A percentile compares a stretch with the other conserved stretches of the same genome.
Evolutionary conservation across 805 yeast genomes (phyloP).

Genomic region (Lachancea quebecensis): DNA sequence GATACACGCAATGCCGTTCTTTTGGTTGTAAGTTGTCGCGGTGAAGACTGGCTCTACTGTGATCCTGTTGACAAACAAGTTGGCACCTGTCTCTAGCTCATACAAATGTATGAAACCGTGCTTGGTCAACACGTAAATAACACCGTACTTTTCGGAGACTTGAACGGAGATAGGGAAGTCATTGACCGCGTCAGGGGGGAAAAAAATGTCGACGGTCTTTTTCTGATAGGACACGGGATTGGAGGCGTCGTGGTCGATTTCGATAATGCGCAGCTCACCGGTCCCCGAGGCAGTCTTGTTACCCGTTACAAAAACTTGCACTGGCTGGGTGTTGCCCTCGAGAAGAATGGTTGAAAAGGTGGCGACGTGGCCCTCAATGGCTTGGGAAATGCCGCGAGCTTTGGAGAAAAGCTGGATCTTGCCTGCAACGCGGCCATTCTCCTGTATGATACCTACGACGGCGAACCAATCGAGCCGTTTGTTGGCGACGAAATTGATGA

Average conservation of each 20-base stretch:
- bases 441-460: slow-evolving; percentile 89
- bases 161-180: slow-evolving; percentile 96
- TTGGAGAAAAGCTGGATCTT: slow-evolving; percentile 88
- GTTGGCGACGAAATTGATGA: slow-evolving; percentile 84
- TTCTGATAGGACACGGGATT: slow-evolving; percentile 73
- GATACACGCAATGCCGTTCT: slow-evolving; percentile 84
- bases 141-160: slow-evolving; percentile 78
- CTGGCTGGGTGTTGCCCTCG: slow-evolving; percentile 61
- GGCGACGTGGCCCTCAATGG: slow-evolving; percentile 97
- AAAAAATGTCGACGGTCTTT: slow-evolving; percentile 86
- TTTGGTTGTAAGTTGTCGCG: slow-evolving; percentile 63
- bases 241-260: slow-evolving; percentile 86
- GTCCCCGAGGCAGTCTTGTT: slow-evolving; percentile 75
- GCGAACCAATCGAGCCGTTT: slow-evolving; percentile 86
- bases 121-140: slow-evolving; percentile 84
- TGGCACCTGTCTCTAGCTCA: slow-evolving; percentile 87
- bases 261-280: slow-evolving; percentile 84
- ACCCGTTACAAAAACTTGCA: slow-evolving; percentile 89
- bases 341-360: slow-evolving; percentile 72
- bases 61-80: slow-evolving; percentile 91
- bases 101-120: slow-evolving; percentile 94
- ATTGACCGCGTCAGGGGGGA: slow-evolving; percentile 92
- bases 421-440: slow-evolving; percentile 90
- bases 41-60: slow-evolving; percentile 94
- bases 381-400: slow-evolving; percentile 87